Base-by-base conservation (phyloP, 83 land plant genomes). In the Diphasiastrum complanatum region DNA sequence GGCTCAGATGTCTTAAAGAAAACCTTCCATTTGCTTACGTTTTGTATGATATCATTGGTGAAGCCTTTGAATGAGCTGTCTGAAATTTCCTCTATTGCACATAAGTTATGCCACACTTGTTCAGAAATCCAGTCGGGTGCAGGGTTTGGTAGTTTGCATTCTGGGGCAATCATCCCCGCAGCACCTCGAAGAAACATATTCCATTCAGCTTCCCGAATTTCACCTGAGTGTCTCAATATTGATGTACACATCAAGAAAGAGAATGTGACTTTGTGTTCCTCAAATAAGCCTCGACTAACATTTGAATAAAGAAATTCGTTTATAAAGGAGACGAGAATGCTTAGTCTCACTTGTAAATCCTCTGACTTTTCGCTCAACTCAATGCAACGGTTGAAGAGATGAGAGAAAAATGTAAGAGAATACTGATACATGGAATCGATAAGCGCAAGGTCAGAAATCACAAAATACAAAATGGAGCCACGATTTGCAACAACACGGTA, bases 361-460 rank as follows among this genome's bases (percentile, higher is more conserved):
- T 73, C 76, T 0, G 73, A 14, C 41, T 67, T 73, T 45, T 71
- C 74, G 19, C 72, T 67, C 20, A 51, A 34, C n/a, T 73, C 76
- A 20, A 73, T 73, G 33, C 76, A 73, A 12, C 40, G 57, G 36
- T 66, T 67, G 30, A 73, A 73, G 23, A 73, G 52, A 1, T 73
- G 76, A 36, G 55, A 59, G 16, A 73, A 73, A 47, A 66, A 73
- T 0, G 72, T 25, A 1, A 73, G 48, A 12, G 76, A 73, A 51
- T 73, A 73, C 52, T 73, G 76, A 23, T 73, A 73, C 76, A 73
- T 73, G 3, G 76, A 66, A 23, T 73, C 76, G 12, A 73, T 73
- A 4, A 73, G 63, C 8, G 72, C 71, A 28, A 73, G 76, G 19
- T 73, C 76, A 22, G 71, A 65, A 19, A 73, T 60, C 0, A 73